These are phyloP conservation scores for Colletotrichum sojae DNA, from an alignment of 2,329 filamentous ascomycete genomes.

Conservation along the genomic window DNA sequence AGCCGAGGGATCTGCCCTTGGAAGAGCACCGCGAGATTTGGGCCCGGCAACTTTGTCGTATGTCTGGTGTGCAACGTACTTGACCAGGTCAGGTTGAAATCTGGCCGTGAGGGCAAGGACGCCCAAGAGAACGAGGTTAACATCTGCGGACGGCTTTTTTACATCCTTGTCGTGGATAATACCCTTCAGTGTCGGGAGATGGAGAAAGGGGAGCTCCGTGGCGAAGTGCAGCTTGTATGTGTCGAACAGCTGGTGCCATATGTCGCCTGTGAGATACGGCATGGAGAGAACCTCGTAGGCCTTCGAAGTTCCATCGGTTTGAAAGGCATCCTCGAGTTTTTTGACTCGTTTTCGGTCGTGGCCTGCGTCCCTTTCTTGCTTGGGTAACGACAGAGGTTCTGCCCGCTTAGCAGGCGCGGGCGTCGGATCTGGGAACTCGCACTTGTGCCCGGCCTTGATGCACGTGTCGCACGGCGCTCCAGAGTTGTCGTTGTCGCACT, in stretches of 20 bases:
- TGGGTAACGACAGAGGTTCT: slow-evolving; percentile 53
- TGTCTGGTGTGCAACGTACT: slow-evolving; percentile 62
- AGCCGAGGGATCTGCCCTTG: slow-evolving; percentile 63
- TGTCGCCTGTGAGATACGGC: slow-evolving; percentile 71
- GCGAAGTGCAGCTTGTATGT: slow-evolving; percentile 81
- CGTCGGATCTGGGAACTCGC: slow-evolving; percentile 73
- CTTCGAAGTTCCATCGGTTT: slow-evolving; percentile 54
- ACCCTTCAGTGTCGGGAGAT: slow-evolving; percentile 74
- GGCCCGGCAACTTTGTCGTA: slow-evolving; percentile 45
- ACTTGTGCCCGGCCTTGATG: slow-evolving; percentile 78
- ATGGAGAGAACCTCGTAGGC: slow-evolving; percentile 74
- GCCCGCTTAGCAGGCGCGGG: slow-evolving; percentile 57
- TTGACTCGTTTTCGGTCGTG: slow-evolving; percentile 65
- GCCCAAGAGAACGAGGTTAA: slow-evolving; percentile 73
- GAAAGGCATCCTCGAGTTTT: slow-evolving; percentile 59
- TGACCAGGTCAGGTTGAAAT: slow-evolving; percentile 74
- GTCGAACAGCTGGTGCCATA: slow-evolving; percentile 79
- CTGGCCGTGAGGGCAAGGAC: slow-evolving; percentile 79
- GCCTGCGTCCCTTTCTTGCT: slow-evolving; percentile 58
- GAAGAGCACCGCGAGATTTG: slow-evolving; percentile 52
- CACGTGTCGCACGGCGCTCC: slow-evolving; percentile 76
- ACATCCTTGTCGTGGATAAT: slow-evolving; percentile 58
- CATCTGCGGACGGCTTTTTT: slow-evolving; percentile 58
- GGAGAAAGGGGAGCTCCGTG: slow-evolving; percentile 80
- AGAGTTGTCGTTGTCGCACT: slow-evolving; percentile 82